Conservation (phyloP, 2,329 filamentous ascomycete species). For the Colletotrichum endophyticum region DNA sequence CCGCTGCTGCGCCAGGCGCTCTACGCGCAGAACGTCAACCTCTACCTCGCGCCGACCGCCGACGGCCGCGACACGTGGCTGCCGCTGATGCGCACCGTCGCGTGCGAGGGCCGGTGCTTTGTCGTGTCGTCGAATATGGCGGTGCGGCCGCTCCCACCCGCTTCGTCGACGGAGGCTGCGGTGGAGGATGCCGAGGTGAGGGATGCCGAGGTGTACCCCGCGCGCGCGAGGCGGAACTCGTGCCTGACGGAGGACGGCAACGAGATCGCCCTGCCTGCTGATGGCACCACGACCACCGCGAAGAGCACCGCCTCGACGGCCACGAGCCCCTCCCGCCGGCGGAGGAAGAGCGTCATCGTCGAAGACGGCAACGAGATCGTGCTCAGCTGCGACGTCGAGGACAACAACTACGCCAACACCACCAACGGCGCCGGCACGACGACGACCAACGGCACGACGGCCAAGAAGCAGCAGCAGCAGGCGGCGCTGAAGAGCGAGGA, state of each 20-base stretch:
- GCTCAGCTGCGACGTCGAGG: conserved; percentile 36
- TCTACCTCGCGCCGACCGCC: conserved; percentile 90
- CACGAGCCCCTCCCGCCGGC: conserved; percentile 17
- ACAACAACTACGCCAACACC: neutral
- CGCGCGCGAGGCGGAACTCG: conserved; percentile 38
- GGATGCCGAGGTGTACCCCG: neutral
- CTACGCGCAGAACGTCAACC: conserved; percentile 89
- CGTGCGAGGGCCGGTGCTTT: conserved; percentile 81
- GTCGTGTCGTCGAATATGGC: conserved; percentile 89
- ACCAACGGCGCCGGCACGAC: conserved; percentile 3
- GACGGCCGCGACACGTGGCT: conserved; percentile 86
- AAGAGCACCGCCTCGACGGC: conserved; percentile 17
- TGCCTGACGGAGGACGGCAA: conserved; percentile 50
- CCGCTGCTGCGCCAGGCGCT: conserved; percentile 82
- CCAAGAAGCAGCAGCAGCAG: neutral
- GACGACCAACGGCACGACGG: neutral
- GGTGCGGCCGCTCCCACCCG: conserved; percentile 59
- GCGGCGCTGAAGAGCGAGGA: conserved; percentile 18
- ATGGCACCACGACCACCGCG: neutral
- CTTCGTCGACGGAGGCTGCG: neutral
- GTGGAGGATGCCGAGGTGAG: neutral
- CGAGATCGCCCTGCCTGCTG: conserved; percentile 49
- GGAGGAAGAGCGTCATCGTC: conserved; percentile 50
- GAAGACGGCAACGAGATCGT: conserved; percentile 63
- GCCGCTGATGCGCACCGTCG: conserved; percentile 80